Conservation (phyloP, 2,329 filamentous ascomycete genomes). For the Fusarium proliferatum region DNA sequence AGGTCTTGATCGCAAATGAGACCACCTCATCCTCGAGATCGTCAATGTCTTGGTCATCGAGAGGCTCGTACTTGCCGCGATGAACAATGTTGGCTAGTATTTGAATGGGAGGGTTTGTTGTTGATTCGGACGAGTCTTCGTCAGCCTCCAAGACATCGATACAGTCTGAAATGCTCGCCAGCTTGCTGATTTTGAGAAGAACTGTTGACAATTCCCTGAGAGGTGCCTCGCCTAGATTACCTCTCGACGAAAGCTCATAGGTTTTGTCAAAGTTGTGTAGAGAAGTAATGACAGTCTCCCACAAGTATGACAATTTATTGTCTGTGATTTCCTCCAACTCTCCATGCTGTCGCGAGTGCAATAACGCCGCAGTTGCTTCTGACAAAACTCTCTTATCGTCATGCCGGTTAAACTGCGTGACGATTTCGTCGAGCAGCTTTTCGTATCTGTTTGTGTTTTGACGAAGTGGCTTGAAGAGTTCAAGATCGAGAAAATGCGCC, state of each 20-base stretch:
- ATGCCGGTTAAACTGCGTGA: slow-evolving; percentile 93
- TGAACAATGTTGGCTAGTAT: slow-evolving; percentile 78
- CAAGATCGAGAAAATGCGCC: slow-evolving; percentile 86
- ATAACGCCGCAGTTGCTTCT: slow-evolving; percentile 83
- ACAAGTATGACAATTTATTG: slow-evolving; percentile 81
- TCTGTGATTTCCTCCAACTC: slow-evolving; percentile 90
- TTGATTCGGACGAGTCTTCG: slow-evolving; percentile 59
- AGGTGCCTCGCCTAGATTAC: slow-evolving; percentile 72
- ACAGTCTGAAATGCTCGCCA: slow-evolving; percentile 83
- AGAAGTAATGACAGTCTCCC: slow-evolving; percentile 83
- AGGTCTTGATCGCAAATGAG: slow-evolving; percentile 77
- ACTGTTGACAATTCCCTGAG: slow-evolving; percentile 79
- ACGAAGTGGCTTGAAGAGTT: slow-evolving; percentile 87
- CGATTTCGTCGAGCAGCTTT: slow-evolving; percentile 87
- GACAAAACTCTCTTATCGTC: slow-evolving; percentile 85
- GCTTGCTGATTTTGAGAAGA: slow-evolving; percentile 81
- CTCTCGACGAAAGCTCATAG: slow-evolving; percentile 77
- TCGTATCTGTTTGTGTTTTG: slow-evolving; percentile 86
- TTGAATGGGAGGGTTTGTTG: slow-evolving; percentile 66
- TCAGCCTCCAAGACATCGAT: slow-evolving; percentile 77
- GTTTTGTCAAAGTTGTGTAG: slow-evolving; percentile 78
- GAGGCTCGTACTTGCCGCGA: slow-evolving; percentile 76
- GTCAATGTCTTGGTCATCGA: slow-evolving; percentile 77
- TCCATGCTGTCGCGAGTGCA: slow-evolving; percentile 87
- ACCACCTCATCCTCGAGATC: slow-evolving; percentile 84